Evolutionary conservation across 2,329 filamentous ascomycete genomes (phyloP).

Genomic region (Cyphellophora attinorum): DNA sequence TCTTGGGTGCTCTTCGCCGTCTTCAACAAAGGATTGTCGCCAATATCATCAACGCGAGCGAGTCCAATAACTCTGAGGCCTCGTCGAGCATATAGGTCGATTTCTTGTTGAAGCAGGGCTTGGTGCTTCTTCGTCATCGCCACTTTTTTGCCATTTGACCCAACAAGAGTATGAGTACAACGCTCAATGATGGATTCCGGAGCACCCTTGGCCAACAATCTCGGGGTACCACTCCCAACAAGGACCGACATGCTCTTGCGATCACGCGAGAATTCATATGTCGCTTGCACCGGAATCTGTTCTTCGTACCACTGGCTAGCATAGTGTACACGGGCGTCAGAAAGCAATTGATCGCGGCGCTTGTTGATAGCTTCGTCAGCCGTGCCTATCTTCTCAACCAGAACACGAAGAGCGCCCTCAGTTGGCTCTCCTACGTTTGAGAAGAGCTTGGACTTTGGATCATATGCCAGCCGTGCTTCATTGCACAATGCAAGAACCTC

Average conservation of each 20-base stretch:
- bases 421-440: slow-evolving; percentile 88
- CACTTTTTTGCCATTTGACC: slow-evolving; percentile 67
- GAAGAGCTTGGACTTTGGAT: slow-evolving; percentile 63
- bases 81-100: slow-evolving; percentile 81
- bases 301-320: slow-evolving; percentile 79
- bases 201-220: slow-evolving; percentile 89
- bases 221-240: slow-evolving; percentile 63
- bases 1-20: slow-evolving; percentile 74
- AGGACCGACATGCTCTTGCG: slow-evolving; percentile 99
- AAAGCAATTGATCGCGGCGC: slow-evolving; percentile 35
- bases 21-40: slow-evolving; percentile 57
- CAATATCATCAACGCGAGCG: slow-evolving; percentile 70
- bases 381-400: slow-evolving; percentile 92
- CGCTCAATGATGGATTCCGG: slow-evolving; percentile 90
- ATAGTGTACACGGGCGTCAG: slow-evolving; percentile 61
- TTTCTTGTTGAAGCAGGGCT: slow-evolving; percentile 64
- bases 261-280: slow-evolving; percentile 94
- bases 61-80: slow-evolving; percentile 92
- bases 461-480: slow-evolving; percentile 73
- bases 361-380: slow-evolving; percentile 54
- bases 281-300: slow-evolving; percentile 64
- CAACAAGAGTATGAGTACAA: slow-evolving; percentile 73
- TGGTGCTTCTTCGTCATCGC: slow-evolving; percentile 60
- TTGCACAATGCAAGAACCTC: slow-evolving; percentile 73
- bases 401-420: slow-evolving; percentile 79